Evolutionary conservation across 2,329 filamentous ascomycete species (phyloP), one percentile per base, ranked within the genome.

Genomic region (Teratosphaeria epicoccoides): DNA sequence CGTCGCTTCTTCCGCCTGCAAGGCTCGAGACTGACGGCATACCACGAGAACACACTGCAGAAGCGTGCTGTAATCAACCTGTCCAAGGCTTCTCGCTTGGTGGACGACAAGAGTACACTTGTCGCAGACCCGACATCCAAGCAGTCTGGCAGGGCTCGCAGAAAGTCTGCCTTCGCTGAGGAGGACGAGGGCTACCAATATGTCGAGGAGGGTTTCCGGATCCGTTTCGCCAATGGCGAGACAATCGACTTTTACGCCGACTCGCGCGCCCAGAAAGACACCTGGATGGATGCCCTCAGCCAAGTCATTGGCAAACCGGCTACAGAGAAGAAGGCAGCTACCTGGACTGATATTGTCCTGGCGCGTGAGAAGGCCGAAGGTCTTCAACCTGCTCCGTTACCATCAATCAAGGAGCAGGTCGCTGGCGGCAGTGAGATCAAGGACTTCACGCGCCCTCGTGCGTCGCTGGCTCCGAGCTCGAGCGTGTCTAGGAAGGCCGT

Each of bases 141-240:
- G n/a, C 17, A 20, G 10, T 20, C 17, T 4, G 26, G 33, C 24
- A 60, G 58, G 24, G 60, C 61, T 22, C 85, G 93, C 43, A 85
- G 93, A 51, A 89, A 94, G 68, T 96, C 90, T 28, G 93, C 88
- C 10, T 98, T 98, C 68, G 90, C 91, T 1, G 93, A 97, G 70
- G 93, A 98, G 59, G 93, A 98, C 71, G 93, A 98, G 67, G 93
- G 93, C 43, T 98, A 98, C 75, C 95, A 96, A 87, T 98, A 98
- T 68, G 91, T 98, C 49, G 93, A 98, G 69, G 93, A 98, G 68
- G 93, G 93, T 2, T 98, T 98, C 84, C 88, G 93, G 40, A 95
- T 98, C 67, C 88, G 91, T 52, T 98, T 98, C 71, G 94, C 88
- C 67, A 98, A 98, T 64, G 93, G 93, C 55, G 93, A 98, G 72